phyloP scores from a whole-genome alignment of 495 filamentous ascomycete genomes.

The Daldinia vernicosa region DNA sequence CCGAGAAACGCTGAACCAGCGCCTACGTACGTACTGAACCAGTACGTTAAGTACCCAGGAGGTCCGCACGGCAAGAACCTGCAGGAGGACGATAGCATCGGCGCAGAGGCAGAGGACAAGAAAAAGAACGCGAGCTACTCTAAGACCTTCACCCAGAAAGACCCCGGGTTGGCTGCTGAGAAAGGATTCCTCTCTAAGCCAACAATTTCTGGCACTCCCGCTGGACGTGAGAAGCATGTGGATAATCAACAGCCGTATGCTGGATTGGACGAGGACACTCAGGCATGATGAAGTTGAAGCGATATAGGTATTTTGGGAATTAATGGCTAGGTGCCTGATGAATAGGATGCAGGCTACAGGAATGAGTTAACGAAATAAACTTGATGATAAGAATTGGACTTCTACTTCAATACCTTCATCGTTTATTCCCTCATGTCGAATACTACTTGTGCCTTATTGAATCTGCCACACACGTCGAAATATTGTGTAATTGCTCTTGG shows the following conservation, averaged over 20 bases:
- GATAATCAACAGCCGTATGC: constrained; percentile 37
- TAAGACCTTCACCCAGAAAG: constrained; percentile 51
- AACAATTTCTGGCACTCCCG: constrained; percentile 8
- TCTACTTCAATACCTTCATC: not conserved
- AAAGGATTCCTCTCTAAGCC: constrained; percentile 23
- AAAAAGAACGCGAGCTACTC: constrained; percentile 46
- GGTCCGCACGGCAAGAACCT: constrained; percentile 55
- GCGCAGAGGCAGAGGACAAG: constrained; percentile 38
- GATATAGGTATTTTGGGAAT: not conserved
- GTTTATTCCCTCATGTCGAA: too few species aligned
- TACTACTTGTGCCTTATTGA: too few species aligned
- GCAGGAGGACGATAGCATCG: constrained; percentile 50
- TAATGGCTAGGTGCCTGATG: not conserved
- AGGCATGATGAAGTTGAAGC: constrained; percentile 20
- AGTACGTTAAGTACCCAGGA: constrained; percentile 23
- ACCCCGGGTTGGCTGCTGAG: constrained; percentile 48
- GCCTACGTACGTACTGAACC: constrained; percentile 46
- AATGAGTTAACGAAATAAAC: not conserved
- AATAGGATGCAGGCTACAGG: not conserved
- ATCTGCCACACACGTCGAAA: too few species aligned
- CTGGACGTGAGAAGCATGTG: constrained; percentile 27
- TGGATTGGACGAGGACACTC: constrained; percentile 34
- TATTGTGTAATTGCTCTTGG: too few species aligned
- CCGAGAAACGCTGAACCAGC: constrained; percentile 33
- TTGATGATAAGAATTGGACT: not conserved